A percentile compares a stretch with the other conserved stretches of the same genome.
These are phyloP conservation scores for Penicillium oxalicum DNA, from an alignment of 2,329 filamentous ascomycete genomes.

Conservation along the genomic window DNA sequence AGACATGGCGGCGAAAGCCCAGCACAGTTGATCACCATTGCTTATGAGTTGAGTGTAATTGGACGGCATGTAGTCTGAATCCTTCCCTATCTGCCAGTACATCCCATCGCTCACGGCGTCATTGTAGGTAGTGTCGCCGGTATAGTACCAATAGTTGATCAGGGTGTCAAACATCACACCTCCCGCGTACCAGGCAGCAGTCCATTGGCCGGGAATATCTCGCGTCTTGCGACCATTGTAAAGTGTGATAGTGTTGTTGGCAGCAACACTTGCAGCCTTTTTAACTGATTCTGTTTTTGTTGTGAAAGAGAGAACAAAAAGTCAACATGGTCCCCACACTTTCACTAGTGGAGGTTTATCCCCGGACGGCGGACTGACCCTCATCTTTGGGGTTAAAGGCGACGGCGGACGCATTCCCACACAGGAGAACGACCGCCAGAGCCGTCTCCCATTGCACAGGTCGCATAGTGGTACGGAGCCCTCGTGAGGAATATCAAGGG, in stretches of 20 bases:
- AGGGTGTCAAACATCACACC: conserved; percentile 62
- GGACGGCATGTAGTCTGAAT: conserved; percentile 67
- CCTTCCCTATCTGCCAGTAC: conserved; percentile 59
- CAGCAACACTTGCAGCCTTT: conserved; percentile 2
- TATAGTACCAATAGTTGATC: conserved; percentile 77
- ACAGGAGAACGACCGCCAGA: not conserved
- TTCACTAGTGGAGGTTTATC: not conserved
- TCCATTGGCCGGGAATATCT: conserved; percentile 18
- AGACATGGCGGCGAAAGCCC: conserved; percentile 69
- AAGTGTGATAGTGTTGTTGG: conserved; percentile 2
- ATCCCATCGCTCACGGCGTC: conserved; percentile 60
- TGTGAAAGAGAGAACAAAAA: not conserved
- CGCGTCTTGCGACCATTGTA: not conserved
- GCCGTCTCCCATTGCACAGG: not conserved
- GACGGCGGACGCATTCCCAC: conserved; percentile 1
- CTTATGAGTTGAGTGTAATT: conserved; percentile 52
- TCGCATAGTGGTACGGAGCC: not conserved
- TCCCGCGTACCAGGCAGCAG: conserved; percentile 51
- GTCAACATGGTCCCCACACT: too few species aligned
- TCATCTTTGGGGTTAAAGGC: conserved; percentile 3
- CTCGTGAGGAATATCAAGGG: not conserved
- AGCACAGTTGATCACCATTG: conserved; percentile 35
- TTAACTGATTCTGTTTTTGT: conserved; percentile 5
- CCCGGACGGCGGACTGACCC: not conserved
- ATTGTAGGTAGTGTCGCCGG: conserved; percentile 64